Base-by-base conservation (phyloP, 192 early-diverging fungal species). In the Dissophora globulifera region DNA sequence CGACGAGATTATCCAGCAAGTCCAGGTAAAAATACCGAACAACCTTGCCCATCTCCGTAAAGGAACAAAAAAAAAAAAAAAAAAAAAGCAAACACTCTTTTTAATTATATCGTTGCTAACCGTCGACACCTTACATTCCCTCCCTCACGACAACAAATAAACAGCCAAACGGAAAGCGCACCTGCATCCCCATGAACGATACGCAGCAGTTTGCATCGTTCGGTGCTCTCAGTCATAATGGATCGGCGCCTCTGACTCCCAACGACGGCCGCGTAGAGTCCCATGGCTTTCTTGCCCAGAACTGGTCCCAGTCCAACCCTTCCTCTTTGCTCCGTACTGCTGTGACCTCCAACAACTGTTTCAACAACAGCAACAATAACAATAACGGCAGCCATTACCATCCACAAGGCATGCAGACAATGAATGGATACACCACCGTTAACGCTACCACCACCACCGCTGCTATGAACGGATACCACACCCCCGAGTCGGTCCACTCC, bases 121-220 rank as follows among this genome's bases (percentile, higher is more conserved):
- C n/a, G n/a, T n/a, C n/a, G n/a, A n/a, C n/a, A n/a, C n/a, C n/a
- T n/a, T n/a, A n/a, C n/a, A n/a, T n/a, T 20, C 5, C 23, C 27
- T 17, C 29, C 38, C 27, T 32, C 25, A 40, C 12, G 54, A 17
- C 17, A 12, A 32, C n/a, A 43, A n/a, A 17, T 25, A 20, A 31
- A 17, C 35, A 75, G 71, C 71, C 71, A 27, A 75, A 75, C 23
- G 71, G 71, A 52, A 75, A 75, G 57, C 56, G 71, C 5, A 38
- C 71, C 10, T 75, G 71, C 42, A 64, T 56, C n/a, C 13, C 33
- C 53, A 50, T 45, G 35, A 54, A 58, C 29, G 25, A 58, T 9
- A 0, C 41, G 22, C 20, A 47, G 2, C 70, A 59, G 32, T 74
- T 58, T 51, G 52, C 62, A 9, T 27, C 68, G 1, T 70, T 70